Conservation (phyloP, 768 basidiomycete species). For the Chlorophyllum brunneum region DNA sequence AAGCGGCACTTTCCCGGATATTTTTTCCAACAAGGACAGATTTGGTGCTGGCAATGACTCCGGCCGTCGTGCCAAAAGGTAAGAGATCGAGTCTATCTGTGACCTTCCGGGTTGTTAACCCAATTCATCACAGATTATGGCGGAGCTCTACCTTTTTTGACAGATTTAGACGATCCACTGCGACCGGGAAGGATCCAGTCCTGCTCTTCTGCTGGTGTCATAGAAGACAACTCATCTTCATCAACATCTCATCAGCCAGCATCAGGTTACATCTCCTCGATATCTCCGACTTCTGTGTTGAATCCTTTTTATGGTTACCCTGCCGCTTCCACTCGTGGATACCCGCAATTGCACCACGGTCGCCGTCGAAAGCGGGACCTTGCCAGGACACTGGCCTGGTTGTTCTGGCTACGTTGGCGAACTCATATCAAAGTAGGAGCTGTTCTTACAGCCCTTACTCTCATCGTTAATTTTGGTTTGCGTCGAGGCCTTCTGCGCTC, state of each 20-base stretch:
- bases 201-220: conserved; percentile 6
- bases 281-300: conserved; percentile 54
- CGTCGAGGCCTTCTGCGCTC: conserved; percentile 18
- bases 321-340: conserved; percentile 27
- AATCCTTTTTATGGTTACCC: conserved; percentile 83
- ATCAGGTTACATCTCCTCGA: conserved; percentile 23
- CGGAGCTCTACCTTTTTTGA: conserved; percentile 51
- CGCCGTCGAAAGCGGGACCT: conserved; percentile 71
- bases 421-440: conserved; percentile 33
- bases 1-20: conserved; percentile 53
- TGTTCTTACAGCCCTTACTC: conserved; percentile 25
- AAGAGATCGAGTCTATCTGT: conserved; percentile 14
- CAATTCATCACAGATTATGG: conserved; percentile 54
- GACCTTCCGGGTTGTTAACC: conserved; percentile 18
- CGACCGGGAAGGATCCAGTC: conserved; percentile 21
- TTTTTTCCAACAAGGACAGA: conserved; percentile 61
- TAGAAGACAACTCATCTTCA: conserved; percentile 12
- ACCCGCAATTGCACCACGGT: conserved; percentile 49
- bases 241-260: conserved; percentile 15
- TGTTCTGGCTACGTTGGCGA: conserved; percentile 70
- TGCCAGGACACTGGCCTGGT: conserved; percentile 49
- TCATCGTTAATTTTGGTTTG: conserved; percentile 24
- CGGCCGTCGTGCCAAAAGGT: conserved; percentile 59
- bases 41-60: conserved; percentile 51
- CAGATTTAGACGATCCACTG: conserved; percentile 49